Percentiles rank a stretch among this genome's conserved stretches.
phyloP scores from a whole-genome alignment of 2,329 filamentous ascomycete genomes.

The Aureobasidium sp. region DNA sequence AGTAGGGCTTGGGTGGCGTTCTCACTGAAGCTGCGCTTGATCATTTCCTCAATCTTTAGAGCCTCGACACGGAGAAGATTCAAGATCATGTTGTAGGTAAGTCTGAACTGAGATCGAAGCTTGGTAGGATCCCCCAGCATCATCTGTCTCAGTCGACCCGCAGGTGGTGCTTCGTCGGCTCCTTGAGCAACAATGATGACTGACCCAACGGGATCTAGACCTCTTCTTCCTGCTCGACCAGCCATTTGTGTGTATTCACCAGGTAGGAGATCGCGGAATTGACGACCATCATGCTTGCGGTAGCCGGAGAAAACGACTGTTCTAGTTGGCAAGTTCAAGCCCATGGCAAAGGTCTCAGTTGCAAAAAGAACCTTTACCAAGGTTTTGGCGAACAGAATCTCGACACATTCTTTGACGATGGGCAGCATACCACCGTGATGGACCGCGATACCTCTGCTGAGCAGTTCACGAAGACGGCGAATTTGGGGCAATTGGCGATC shows the following conservation, averaged over 20 bases:
- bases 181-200: conserved; percentile 85
- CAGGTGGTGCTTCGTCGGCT: conserved; percentile 80
- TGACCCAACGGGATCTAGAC: conserved; percentile 83
- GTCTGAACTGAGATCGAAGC: conserved; percentile 86
- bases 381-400: conserved; percentile 91
- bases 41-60: conserved; percentile 99
- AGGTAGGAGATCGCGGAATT: conserved; percentile 82
- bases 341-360: conserved; percentile 98
- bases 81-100: conserved; percentile 99
- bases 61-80: conserved; percentile 93
- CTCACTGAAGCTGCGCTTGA: conserved; percentile 98
- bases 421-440: conserved; percentile 91
- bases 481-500: conserved; percentile 90
- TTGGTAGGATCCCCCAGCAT: conserved; percentile 94
- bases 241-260: conserved; percentile 99
- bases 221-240: conserved; percentile 84
- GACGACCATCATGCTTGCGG: conserved; percentile 89
- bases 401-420: conserved; percentile 96
- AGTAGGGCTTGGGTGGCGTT: conserved; percentile 92
- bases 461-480: conserved; percentile 72
- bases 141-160: conserved; percentile 78
- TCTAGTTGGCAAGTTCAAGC: conserved; percentile 86
- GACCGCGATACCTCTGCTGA: conserved; percentile 85
- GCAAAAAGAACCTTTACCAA: conserved; percentile 96
- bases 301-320: conserved; percentile 98